phyloP scores from a whole-genome alignment of 345 rosid species.

The Mangifera indica region DNA sequence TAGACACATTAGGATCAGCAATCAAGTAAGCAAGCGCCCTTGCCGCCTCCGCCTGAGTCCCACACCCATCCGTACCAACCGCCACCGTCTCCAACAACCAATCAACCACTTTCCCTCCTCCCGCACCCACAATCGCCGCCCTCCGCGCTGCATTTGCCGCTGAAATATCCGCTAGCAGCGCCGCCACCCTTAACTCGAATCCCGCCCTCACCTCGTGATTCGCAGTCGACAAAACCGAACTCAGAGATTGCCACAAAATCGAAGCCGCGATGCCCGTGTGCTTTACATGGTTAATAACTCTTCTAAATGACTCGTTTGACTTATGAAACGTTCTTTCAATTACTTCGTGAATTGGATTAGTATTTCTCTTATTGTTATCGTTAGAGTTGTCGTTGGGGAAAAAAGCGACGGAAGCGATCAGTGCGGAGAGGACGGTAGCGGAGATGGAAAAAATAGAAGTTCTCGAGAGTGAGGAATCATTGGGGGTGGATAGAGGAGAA shows the following conservation, averaged over 20 bases:
- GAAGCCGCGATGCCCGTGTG: constrained; percentile 82
- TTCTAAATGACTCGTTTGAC: constrained; percentile 58
- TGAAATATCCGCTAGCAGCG: constrained; percentile 83
- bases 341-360: constrained; percentile 38
- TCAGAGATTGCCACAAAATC: constrained; percentile 85
- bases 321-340: constrained; percentile 47
- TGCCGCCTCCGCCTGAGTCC: constrained; percentile 91
- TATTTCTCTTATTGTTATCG: background rate
- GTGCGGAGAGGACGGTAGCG: constrained; percentile 56
- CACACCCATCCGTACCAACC: constrained; percentile 47
- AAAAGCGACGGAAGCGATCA: constrained; percentile 46
- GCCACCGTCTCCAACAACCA: constrained; percentile 92
- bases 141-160: constrained; percentile 79
- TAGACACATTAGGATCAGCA: constrained; percentile 74
- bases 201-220: constrained; percentile 92
- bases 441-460: constrained; percentile 50
- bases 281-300: constrained; percentile 56
- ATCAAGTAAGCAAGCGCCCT: constrained; percentile 88
- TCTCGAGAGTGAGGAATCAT: constrained; percentile 34
- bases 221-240: constrained; percentile 87
- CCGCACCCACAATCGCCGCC: constrained; percentile 80
- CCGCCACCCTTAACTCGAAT: constrained; percentile 86
- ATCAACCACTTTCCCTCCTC: constrained; percentile 87
- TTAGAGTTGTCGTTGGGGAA: constrained; percentile 23
- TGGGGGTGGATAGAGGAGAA: constrained; percentile 20